Evolutionary conservation across 345 rosid species (phyloP), one percentile per base, ranked within the genome.

Genomic region (Salix viminalis): DNA sequence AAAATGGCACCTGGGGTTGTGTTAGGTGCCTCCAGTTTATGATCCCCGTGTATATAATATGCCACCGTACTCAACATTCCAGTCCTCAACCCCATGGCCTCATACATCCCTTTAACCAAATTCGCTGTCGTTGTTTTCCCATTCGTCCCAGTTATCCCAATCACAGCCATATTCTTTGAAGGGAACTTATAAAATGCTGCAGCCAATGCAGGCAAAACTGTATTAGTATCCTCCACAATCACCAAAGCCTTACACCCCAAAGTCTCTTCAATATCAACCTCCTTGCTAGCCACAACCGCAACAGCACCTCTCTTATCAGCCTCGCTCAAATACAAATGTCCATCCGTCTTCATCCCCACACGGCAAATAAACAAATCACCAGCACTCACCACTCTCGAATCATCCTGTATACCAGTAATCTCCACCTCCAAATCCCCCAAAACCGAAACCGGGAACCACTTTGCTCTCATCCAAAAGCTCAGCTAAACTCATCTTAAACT

Each of bases 271-370:
- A 95, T 95, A 76, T 92, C 92, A 67, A 93, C 88, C 90, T 91
- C 99, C 69, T 89, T 90, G 77, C 97, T 92, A 58, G 99, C 96
- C 19, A 93, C 97, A 66, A 95, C 94, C 0, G 97, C 97, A 82
- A 91, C 96, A 7, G 97, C 97, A 77, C 97, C 97, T 89, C 99
- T 91, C 86, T 93, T 95, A 73, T 93, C 97, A 65, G 97, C 97
- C 88, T 95, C 99, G 42, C 89, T 91, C 84, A 95, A 80, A 79
- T 78, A 88, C 81, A 92, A 85, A 81, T 91, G 91, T 54, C 88
- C 95, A 65, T 90, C 94, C 2, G 86, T 86, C 68, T 76, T 88
- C 80, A 76, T 87, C 78, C 93, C 97, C 6, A 90, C 86, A 72
- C 97, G 90, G 66, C 99, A 95, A 1, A 93, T 96, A 66, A 91